Evolutionary conservation across 345 rosid genomes (phyloP).

Genomic region (Kandelia obovata): DNA sequence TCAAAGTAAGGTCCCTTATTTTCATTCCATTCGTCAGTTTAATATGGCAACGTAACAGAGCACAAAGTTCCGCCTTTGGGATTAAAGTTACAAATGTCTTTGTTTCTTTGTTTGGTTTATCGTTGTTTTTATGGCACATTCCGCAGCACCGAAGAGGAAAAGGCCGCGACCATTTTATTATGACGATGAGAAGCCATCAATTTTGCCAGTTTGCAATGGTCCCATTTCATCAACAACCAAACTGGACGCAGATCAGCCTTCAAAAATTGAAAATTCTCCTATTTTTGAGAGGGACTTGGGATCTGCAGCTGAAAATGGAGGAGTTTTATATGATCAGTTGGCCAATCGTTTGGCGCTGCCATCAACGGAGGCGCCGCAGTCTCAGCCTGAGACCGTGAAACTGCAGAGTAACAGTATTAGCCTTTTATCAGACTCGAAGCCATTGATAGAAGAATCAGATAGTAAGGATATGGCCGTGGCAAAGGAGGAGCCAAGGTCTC

Average conservation of each 20-base stretch:
- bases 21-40: not conserved
- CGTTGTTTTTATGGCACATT: not conserved
- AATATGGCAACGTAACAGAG: conserved; percentile 8
- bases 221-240: conserved; percentile 49
- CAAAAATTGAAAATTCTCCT: conserved; percentile 42
- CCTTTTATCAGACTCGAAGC: conserved; percentile 15
- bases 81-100: not conserved
- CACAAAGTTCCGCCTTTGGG: not conserved
- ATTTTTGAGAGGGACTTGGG: conserved; percentile 40
- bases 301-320: conserved; percentile 17
- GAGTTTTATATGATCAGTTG: not conserved
- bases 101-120: not conserved
- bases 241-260: conserved; percentile 49
- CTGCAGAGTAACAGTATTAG: not conserved
- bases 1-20: not conserved
- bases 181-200: conserved; percentile 68
- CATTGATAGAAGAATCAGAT: conserved; percentile 38
- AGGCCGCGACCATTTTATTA: conserved; percentile 75
- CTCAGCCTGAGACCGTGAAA: conserved; percentile 9
- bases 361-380: not conserved
- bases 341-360: not conserved
- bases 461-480: conserved; percentile 31
- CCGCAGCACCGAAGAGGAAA: conserved; percentile 89
- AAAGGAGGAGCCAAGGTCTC: conserved; percentile 54
- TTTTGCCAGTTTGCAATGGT: conserved; percentile 37